Conservation (phyloP, 257 asterid genomes). For the Capsicum rhomboideum region DNA sequence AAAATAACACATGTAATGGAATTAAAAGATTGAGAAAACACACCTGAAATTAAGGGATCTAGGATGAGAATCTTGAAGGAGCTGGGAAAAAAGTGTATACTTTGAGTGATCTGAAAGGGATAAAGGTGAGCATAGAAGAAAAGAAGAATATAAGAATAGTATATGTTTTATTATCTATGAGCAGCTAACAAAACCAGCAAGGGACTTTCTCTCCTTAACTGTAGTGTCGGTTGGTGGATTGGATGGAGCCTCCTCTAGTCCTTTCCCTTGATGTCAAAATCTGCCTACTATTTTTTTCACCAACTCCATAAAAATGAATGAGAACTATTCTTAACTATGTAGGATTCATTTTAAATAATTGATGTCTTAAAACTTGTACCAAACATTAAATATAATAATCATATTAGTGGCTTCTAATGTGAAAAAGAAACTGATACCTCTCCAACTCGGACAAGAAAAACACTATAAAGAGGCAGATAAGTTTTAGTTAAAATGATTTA, state of each 20-base stretch:
- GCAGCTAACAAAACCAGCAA: neutral
- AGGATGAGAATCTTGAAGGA: neutral
- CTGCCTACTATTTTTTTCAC: neutral
- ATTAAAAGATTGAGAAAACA: neutral
- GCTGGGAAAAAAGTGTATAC: neutral
- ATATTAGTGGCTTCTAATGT: neutral
- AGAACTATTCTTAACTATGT: neutral
- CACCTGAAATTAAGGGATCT: neutral
- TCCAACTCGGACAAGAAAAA: neutral
- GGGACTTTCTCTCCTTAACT: neutral
- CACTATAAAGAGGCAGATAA: neutral
- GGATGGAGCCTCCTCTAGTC: neutral
- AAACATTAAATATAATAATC: neutral
- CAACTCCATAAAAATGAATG: neutral
- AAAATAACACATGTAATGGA: neutral
- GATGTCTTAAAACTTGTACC: neutral
- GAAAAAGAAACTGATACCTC: neutral
- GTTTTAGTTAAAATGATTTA: neutral
- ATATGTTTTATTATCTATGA: no score
- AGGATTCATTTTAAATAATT: neutral
- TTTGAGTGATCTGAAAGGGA: neutral
- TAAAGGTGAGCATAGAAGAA: neutral
- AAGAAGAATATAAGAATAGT: neutral
- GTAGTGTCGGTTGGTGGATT: neutral
- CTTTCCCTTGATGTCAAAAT: neutral